A percentile compares a stretch with the other conserved stretches of the same genome.
Conservation (phyloP, 148 eudicot genomes). For the Polygonum maritimum region DNA sequence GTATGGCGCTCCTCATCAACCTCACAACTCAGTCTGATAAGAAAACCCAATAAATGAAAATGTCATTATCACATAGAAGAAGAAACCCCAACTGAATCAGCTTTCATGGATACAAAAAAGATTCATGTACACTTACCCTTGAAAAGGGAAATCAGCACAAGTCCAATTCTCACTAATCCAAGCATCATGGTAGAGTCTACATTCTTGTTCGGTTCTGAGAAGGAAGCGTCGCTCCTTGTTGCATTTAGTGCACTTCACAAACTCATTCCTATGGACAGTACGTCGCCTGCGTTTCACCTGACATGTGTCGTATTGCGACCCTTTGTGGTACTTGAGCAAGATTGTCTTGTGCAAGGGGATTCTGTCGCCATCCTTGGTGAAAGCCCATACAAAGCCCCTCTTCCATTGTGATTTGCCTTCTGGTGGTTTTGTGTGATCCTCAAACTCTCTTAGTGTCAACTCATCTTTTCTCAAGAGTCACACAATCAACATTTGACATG, state of each 20-base stretch:
- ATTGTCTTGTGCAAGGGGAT: not conserved
- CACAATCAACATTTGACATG: not conserved
- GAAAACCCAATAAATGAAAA: not conserved
- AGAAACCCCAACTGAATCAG: not conserved
- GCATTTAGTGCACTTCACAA: not conserved
- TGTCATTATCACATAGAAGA: no score
- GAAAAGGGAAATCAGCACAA: not conserved
- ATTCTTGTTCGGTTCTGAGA: not conserved
- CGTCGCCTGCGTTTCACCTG: not conserved
- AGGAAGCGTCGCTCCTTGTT: not conserved
- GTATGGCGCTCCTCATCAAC: not conserved
- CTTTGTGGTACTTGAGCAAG: constrained; percentile 2
- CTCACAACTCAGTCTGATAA: not conserved
- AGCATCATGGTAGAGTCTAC: constrained; percentile 6
- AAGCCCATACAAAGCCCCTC: not conserved
- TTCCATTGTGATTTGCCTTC: not conserved
- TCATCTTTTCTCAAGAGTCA: not conserved
- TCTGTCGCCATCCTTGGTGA: not conserved
- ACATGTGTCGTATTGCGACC: not conserved
- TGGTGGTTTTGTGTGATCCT: constrained; percentile 3
- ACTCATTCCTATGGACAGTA: not conserved
- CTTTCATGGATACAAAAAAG: not conserved
- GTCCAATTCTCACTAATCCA: not conserved
- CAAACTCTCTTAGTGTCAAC: not conserved
- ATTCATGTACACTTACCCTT: not conserved